phyloP scores from a whole-genome alignment of 148 eudicot genomes.

The Nepenthes mirabilis region DNA sequence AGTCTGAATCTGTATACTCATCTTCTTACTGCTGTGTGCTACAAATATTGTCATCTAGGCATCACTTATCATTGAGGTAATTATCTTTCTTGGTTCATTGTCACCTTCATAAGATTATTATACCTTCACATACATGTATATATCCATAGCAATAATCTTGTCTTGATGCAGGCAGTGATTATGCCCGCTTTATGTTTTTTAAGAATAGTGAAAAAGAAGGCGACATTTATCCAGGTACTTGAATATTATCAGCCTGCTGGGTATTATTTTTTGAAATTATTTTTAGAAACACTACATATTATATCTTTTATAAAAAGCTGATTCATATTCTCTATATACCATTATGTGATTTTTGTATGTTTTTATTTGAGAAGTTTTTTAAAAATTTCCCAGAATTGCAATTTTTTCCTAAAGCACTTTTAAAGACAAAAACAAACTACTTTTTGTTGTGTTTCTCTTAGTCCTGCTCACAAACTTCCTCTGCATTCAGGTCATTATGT shows the following conservation, averaged over 20 bases:
- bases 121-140: neutral
- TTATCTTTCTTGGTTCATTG: neutral
- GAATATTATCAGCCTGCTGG: neutral
- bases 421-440: neutral
- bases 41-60: too few relatives aligned
- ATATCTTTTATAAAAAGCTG: neutral
- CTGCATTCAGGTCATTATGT: slow-evolving; percentile 28
- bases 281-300: neutral
- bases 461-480: neutral
- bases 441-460: neutral
- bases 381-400: neutral
- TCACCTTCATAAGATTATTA: neutral
- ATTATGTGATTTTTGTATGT: neutral
- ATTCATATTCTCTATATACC: neutral
- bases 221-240: slow-evolving; percentile 52
- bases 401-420: neutral
- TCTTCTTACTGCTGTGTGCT: too few relatives aligned
- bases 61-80: too few relatives aligned
- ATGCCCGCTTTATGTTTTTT: slow-evolving; percentile 65
- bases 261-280: neutral
- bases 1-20: too few relatives aligned
- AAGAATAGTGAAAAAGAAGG: slow-evolving; percentile 45
- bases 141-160: neutral
- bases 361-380: neutral
- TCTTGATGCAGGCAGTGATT: slow-evolving; percentile 42